Evolutionary conservation across 768 basidiomycete genomes (phyloP).

Genomic region (Tephrocybe sp.): DNA sequence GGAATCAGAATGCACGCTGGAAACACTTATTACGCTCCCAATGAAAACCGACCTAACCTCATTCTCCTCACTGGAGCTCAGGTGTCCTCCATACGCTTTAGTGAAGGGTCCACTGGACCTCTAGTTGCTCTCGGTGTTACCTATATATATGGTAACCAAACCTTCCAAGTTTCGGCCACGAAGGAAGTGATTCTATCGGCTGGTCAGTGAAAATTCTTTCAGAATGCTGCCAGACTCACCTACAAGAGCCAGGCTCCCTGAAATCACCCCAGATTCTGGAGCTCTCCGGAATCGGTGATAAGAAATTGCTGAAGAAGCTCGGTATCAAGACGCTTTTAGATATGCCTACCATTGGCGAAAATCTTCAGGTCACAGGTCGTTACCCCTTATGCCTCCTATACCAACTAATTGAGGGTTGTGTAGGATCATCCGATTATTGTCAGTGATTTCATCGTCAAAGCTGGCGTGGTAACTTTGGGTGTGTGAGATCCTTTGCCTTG

Average conservation of each 20-base stretch:
- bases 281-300: constrained; percentile 46
- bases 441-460: neutral
- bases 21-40: neutral
- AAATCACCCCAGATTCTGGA: constrained; percentile 39
- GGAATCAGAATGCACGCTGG: neutral
- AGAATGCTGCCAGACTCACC: neutral
- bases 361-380: too few species aligned
- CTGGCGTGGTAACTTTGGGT: neutral
- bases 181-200: constrained; percentile 51
- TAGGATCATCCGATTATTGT: neutral
- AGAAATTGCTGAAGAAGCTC: constrained; percentile 34
- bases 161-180: constrained; percentile 22
- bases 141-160: neutral
- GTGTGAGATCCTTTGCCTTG: neutral
- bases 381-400: too few species aligned
- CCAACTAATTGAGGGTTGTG: too few species aligned
- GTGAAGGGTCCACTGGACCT: neutral
- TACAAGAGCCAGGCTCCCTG: neutral
- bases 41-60: neutral
- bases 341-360: constrained; percentile 45
- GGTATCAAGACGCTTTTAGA: constrained; percentile 36
- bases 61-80: neutral
- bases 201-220: constrained; percentile 24
- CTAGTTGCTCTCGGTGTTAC: neutral
- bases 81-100: neutral